Conservation (phyloP, 2,329 filamentous ascomycete genomes). For the Botrytis byssoidea region DNA sequence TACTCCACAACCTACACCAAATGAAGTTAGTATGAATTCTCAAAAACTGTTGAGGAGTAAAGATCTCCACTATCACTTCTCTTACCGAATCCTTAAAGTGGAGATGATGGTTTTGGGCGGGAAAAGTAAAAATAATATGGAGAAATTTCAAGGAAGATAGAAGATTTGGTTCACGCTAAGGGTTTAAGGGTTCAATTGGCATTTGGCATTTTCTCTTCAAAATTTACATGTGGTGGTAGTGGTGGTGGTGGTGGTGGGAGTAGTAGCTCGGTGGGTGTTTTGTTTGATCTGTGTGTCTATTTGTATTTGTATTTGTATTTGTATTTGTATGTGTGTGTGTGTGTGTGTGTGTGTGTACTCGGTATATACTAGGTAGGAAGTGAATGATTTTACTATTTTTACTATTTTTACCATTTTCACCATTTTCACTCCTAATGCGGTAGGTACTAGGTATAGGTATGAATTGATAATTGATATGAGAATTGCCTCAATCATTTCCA, state of each 20-base stretch:
- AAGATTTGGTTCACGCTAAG: not conserved
- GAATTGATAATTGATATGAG: not conserved
- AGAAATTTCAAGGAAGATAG: not conserved
- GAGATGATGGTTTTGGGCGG: not conserved
- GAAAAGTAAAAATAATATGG: not conserved
- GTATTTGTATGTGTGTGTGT: not conserved
- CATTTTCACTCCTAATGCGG: too few relatives aligned
- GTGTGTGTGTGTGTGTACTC: not conserved
- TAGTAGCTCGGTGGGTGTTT: not conserved
- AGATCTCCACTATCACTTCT: not conserved
- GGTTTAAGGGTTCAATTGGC: not conserved
- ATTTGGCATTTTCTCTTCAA: not conserved
- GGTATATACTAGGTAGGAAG: not conserved
- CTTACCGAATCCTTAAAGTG: not conserved
- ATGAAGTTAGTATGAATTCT: not conserved
- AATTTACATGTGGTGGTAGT: not conserved
- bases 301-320: not conserved
- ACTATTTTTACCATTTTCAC: not conserved
- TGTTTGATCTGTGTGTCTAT: not conserved
- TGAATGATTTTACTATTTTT: not conserved
- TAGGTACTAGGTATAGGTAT: not conserved
- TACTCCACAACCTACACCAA: not conserved
- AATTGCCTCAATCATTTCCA: not conserved
- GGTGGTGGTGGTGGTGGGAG: not conserved
- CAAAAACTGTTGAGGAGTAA: conserved; percentile 11